Base-by-base conservation (phyloP, 768 basidiomycete species). In the Termitomyces sp. region DNA sequence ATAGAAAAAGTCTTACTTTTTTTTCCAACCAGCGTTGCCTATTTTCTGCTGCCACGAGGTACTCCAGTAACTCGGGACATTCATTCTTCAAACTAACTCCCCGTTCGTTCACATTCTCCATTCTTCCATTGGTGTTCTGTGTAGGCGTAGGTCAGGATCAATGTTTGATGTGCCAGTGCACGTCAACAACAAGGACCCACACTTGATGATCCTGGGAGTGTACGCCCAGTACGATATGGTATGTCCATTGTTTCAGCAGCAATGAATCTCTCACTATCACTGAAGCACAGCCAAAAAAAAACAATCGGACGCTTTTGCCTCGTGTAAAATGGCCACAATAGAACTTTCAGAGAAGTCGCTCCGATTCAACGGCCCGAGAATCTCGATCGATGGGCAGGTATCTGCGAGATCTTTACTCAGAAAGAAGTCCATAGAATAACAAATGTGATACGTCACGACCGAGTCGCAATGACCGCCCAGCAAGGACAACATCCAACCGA, bases 1-100 rank as follows among this genome's bases (percentile, higher is more conserved):
- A 15, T 37, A 2, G 8, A 6, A 7, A 15, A 42, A 39, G 8
- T 3, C 61, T 55, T 33, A 58, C 61, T 55, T 67, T 53, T 24
- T 37, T 36, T 24, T 59, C 48, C 13, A 61, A n/a, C 15, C 30
- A 16, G 20, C 49, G 15, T 18, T 57, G 61, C 39, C 44, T 52
- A 33, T 33, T 45, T 27, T 56, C 54, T 20, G 39, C 20, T 9
- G 44, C 13, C 30, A 13, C 6, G 27, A 59, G 54, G 18, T 52
- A 37, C 59, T 24, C 54, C 34, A 49, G 12, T 13, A 48, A 20
- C 20, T 54, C 46, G 31, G 36, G 45, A 36, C 33, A 44, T 46
- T 36, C 33, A 33, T 50, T 36, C 30, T 16, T 42, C 15, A 24
- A 15, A 20, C 30, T 22, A n/a, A 13, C 45, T 30, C 18, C 13